Percentiles rank a stretch among this genome's conserved stretches.
These are phyloP conservation scores for Saussurea involucrata DNA, from an alignment of 129 eudicot genomes.

Conservation along the genomic window DNA sequence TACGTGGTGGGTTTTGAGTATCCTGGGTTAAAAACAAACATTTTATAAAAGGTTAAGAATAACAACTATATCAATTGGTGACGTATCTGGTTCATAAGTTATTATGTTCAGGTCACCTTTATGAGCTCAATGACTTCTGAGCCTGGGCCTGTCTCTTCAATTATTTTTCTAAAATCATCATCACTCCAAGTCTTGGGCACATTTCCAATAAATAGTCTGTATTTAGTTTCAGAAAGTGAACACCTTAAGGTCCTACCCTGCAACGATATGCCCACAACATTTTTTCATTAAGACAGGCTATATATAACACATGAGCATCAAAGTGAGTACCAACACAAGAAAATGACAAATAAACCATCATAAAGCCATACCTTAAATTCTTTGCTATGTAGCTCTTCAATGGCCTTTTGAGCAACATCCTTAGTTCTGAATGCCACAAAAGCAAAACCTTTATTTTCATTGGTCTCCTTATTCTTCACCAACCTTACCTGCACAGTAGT, in stretches of 20 bases:
- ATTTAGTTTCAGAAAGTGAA: slow-evolving; percentile 89
- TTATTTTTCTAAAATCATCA: slow-evolving; percentile 71
- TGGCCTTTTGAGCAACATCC: slow-evolving; percentile 87
- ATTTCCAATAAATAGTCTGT: slow-evolving; percentile 86
- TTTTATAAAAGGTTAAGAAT: neutral
- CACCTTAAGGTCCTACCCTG: slow-evolving; percentile 93
- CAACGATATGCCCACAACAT: slow-evolving; percentile 11
- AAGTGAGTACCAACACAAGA: neutral
- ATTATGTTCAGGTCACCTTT: slow-evolving; percentile 47
- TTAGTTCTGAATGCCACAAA: slow-evolving; percentile 84
- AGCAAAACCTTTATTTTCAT: slow-evolving; percentile 91
- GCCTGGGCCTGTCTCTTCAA: slow-evolving; percentile 92
- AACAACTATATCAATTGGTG: neutral
- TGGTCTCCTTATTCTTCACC: slow-evolving; percentile 87
- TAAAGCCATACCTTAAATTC: slow-evolving; percentile 63
- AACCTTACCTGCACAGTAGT: slow-evolving; percentile 58
- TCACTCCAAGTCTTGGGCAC: slow-evolving; percentile 90
- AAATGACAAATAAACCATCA: neutral
- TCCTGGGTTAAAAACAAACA: slow-evolving; percentile 48
- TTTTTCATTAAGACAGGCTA: neutral
- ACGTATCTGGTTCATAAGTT: neutral
- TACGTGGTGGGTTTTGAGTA: slow-evolving; percentile 76
- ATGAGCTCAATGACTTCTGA: slow-evolving; percentile 87
- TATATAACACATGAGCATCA: neutral
- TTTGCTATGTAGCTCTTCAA: slow-evolving; percentile 80